These are phyloP conservation scores for Clonostachys rosea DNA, from an alignment of 2,329 filamentous ascomycete genomes.

Conservation along the genomic window DNA sequence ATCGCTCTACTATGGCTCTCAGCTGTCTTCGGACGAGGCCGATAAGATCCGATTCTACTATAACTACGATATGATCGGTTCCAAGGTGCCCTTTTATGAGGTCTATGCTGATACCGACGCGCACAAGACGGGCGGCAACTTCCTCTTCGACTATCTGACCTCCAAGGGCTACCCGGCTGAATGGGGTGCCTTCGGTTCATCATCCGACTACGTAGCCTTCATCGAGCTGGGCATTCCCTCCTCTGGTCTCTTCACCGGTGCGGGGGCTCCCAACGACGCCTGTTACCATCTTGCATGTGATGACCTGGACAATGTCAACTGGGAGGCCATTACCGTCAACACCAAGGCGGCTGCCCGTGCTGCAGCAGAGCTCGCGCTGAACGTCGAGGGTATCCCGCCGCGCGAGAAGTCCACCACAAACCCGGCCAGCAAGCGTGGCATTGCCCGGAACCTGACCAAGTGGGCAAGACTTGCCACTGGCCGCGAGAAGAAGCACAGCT, in stretches of 20 bases:
- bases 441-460: constrained; percentile 5
- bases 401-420: constrained; percentile 12
- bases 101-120: constrained; percentile 33
- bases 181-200: constrained; percentile 25
- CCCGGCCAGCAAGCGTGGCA: constrained; percentile 7
- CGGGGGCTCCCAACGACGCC: constrained; percentile 17
- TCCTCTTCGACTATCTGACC: constrained; percentile 26
- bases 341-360: constrained; percentile 36
- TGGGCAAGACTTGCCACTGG: constrained; percentile 3
- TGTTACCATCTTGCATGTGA: constrained; percentile 28
- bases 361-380: constrained; percentile 27
- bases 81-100: constrained; percentile 27
- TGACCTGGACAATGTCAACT: constrained; percentile 23
- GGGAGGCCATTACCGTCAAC: constrained; percentile 22
- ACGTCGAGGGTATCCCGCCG: constrained; percentile 13
- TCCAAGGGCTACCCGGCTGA: constrained; percentile 23
- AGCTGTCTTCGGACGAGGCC: constrained; percentile 26
- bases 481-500: constrained; percentile 4
- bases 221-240: constrained; percentile 30
- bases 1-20: constrained; percentile 31
- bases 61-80: constrained; percentile 69
- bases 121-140: constrained; percentile 25
- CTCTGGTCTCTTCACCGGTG: constrained; percentile 33
- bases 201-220: constrained; percentile 35
- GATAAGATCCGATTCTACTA: constrained; percentile 62